Base-by-base conservation (phyloP, 805 yeast genomes). In the Lipomyces yamadae region DNA sequence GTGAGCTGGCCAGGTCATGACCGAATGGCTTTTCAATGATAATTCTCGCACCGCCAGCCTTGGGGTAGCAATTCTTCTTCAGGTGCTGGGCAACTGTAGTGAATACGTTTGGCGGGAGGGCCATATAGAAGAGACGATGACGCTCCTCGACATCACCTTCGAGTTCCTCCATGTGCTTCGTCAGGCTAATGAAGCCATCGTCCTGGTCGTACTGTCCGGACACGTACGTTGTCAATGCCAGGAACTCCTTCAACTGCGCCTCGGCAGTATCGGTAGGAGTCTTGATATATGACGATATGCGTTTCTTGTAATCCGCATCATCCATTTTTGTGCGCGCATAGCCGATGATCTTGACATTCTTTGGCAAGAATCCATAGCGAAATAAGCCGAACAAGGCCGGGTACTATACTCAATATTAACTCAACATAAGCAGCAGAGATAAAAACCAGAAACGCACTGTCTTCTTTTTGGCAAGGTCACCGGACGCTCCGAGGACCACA, bases 21-120 rank as follows among this genome's bases (percentile, higher is more conserved):
- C 99, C 99, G 76, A 95, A 95, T 52, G 99, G 99, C 82, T 95
- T 95, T 81, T 95, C 99, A 63, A 95, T 91, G 75, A 95, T 91
- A 72, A 95, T 81, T 78, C 97, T 86, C 48, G 92, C 87, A 63
- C 83, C 75, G 62, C 97, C 97, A 62, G 85, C 81, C 50, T 78
- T 76, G 50, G 81, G 82, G 78, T 92, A 90, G 71, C 86, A 85
- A 74, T 84, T 78, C 72, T 85, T 80, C 80, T 90, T 92, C 75
- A 95, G 81, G 69, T 90, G 86, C 58, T 81, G 79, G 60, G 95
- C 91, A 57, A 94, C 98, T 45, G 82, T 78, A 63, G 89, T 88
- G 80, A 95, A 95, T 52, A 89, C 96, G 10, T 92, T 87, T 42
- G 99, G 99, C 24, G 99, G 99, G 67, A 95, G 82, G 0, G 99